Base-by-base conservation (phyloP, 345 rosid species). In the Eutrema yunnanense region DNA sequence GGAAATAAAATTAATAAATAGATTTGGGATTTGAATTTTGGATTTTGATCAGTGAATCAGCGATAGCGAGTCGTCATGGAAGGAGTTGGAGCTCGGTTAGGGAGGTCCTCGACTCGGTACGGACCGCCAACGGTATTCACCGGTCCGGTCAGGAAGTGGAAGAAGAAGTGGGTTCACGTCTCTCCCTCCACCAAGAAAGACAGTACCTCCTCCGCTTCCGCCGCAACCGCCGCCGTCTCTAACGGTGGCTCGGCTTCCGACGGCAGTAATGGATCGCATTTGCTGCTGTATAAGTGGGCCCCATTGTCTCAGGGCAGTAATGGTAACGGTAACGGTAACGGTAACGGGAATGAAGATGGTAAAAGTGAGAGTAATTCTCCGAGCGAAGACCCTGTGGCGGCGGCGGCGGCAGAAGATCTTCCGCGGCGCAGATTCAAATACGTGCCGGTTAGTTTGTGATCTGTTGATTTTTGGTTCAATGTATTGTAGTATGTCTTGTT, bases 81-180 rank as follows among this genome's bases (percentile, higher is more conserved):
- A 82, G 99, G 98, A 78, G 99, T 92, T 16, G 98, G 98, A 71
- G 98, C 90, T 36, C 87, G 99, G 73, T 82, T 87, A 60, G 99
- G 99, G 72, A 87, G 99, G 47, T 90, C 99, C 8, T 95, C 99
- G 77, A 87, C 97, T 16, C 92, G 99, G 48, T 95, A 95, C 63
- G 97, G 98, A 43, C 99, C 99, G 42, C 79, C 99, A 7, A 86
- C 97, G 62, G 98, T 92, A 52, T 95, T 95, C 87, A 90, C 77
- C 10, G 99, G 99, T 0, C 97, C 94, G 67, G 98, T 95, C 27
- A 86, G 99, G 82, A 92, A 80, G 80, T 95, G 99, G 99, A 92
- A 87, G 89, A 95, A 95, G 90, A 82, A 86, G 81, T 95, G 99
- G 99, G 82, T 92, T 82, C 96, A 82, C 75, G 87, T 86, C 48